Evolutionary conservation across 208 protist genomes (phyloP), one percentile per base, ranked within the genome.

Genomic region (Acanthamoeba royreba): DNA sequence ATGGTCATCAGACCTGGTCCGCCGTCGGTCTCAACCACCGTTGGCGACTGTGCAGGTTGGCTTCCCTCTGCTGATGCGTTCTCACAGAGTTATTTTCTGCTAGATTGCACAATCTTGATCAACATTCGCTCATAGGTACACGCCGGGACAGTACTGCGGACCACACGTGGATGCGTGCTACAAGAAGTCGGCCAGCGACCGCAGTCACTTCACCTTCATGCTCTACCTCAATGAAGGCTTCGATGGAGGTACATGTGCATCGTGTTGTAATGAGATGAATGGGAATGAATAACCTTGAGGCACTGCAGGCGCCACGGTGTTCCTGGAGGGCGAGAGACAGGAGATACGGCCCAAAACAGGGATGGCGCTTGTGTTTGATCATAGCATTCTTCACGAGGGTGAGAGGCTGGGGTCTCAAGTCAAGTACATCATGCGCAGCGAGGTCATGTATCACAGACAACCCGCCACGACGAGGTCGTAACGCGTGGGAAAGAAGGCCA

Each of bases 371-470:
- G 40, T 83, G 31, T 83, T 83, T 4, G 72, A 83, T 8, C 45
- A 83, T 28, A 83, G 47, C 33, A 42, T 83, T 17, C 25, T 83
- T 0, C 72, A 83, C n/a, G 72, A 83, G n/a, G 72, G 72, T 25
- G 35, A 49, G 5, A 8, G 19, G 40, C 72, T 83, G n/a, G 19
- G 11, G 1, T 83, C 72, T 22, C 38, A 31, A 0, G 72, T 52
- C 40, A 83, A 83, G 72, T 83, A 83, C 72, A 83, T 83, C 72
- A 42, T 83, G 40, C 72, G 72, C 33, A 83, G 38, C 35, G 72
- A 83, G 33, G 72, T 83, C 72, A 83, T 83, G 72, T 83, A 83
- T 42, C 72, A 40, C 33, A 31, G 72, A 19, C 72, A 49, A 45
- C 40, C 40, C 3, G 52, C 17, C 52, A 25, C 19, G 52, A 28